Evolutionary conservation across 2,329 filamentous ascomycete genomes (phyloP), one percentile per base, ranked within the genome.

Genomic region (Fusarium begoniae): DNA sequence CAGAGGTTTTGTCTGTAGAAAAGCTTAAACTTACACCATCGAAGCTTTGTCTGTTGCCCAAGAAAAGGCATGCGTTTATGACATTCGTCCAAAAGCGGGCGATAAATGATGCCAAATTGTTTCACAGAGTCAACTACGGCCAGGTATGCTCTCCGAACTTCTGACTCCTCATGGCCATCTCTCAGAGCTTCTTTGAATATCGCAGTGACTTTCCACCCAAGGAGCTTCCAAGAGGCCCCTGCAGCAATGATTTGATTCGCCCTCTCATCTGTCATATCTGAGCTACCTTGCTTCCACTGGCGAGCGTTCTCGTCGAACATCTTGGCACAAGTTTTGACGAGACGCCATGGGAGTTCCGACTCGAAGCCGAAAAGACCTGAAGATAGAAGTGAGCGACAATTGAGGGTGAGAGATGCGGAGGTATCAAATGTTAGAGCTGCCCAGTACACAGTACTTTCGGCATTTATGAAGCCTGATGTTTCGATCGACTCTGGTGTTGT

Each of bases 371-470:
- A 81, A 1, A 85, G 70, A 0, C 83, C 83, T 3, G 83, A 83
- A 1, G 83, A 84, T 7, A 85, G 78, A 3, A 83, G 66, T 0
- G 83, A 80, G 13, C 82, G 78, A 13, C 80, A 82, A 35, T 84
- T 84, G n/a, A 84, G 77, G 2, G 82, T 84, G 8, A 85, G 62
- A 2, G 83, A 84, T 1, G 81, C 81, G 0, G 82, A 84, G 0
- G 83, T 85, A 43, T 85, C 83, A 37, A 84, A 85, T 0, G 81
- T 83, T 13, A 85, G 62, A 6, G 83, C 83, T 1, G 82, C 82
- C 83, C 83, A 85, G 63, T 84, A 84, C 1, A 80, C 81, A 17
- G 79, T 82, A 59, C 80, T 84, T 68, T 85, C 83, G 3, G 80
- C 76, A 11, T 77, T 78, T 13, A 85, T 78, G 45, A 83, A 84